Conservation (phyloP, 139 green algal genomes). For the Closterium sp. region DNA sequence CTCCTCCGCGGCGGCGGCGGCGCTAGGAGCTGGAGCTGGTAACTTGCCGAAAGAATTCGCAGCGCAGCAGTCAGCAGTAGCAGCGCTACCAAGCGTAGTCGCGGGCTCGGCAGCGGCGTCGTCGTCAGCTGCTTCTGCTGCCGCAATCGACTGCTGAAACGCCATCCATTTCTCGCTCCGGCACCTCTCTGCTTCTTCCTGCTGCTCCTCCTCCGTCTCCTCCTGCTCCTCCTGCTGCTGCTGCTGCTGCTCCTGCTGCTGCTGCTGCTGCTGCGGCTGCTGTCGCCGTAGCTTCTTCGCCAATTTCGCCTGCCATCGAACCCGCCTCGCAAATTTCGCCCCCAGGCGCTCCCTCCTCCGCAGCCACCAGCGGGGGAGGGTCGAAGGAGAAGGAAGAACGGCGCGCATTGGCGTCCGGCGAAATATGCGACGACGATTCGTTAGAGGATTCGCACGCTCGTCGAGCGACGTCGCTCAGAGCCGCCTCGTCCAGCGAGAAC, state of each 20-base stretch:
- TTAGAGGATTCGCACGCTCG: not conserved
- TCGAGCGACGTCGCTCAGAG: not conserved
- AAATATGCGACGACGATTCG: not conserved
- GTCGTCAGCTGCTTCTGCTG: no score
- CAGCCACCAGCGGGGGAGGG: not conserved
- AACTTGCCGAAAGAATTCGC: no score
- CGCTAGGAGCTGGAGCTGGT: no score
- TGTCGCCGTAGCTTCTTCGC: not conserved
- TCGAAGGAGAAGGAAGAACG: not conserved
- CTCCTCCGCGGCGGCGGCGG: no score
- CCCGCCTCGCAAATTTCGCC: not conserved
- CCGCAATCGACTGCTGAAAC: not conserved
- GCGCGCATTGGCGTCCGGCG: no score
- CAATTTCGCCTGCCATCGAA: not conserved
- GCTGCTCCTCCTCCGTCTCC: not conserved
- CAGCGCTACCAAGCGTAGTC: no score
- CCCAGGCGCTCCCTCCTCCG: not conserved
- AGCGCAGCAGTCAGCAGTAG: no score
- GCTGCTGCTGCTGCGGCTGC: not conserved
- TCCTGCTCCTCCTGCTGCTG: no score
- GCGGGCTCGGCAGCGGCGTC: no score
- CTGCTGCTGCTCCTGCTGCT: no score
- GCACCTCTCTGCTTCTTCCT: not conserved
- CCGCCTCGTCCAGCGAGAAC: not conserved
- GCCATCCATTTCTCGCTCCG: not conserved